Evolutionary conservation across 1,139 yeast species (phyloP).

Genomic region (Geotrichum siamense): DNA sequence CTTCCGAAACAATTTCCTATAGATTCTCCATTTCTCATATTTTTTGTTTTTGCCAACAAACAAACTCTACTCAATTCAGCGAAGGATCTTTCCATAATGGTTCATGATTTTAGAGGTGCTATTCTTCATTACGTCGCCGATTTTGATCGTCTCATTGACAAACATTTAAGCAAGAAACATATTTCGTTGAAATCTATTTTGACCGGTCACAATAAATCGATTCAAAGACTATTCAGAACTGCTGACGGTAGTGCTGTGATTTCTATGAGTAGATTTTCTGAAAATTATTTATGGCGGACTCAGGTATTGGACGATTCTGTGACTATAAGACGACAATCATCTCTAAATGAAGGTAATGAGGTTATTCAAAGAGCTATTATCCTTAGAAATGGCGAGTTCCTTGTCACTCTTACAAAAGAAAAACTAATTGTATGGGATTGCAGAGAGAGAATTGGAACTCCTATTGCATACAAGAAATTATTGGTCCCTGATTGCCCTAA

Average conservation of each 20-base stretch:
- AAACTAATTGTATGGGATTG: conserved; percentile 63
- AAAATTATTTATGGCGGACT: conserved; percentile 33
- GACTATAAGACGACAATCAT: conserved; percentile 28
- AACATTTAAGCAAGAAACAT: conserved; percentile 19
- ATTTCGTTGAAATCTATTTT: conserved; percentile 36
- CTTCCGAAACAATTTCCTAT: conserved; percentile 19
- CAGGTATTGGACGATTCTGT: conserved; percentile 25
- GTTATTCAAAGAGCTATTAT: conserved; percentile 44
- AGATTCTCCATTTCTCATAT: conserved; percentile 17
- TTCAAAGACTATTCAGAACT: conserved; percentile 59
- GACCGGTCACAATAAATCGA: conserved; percentile 83
- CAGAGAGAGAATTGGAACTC: conserved; percentile 23
- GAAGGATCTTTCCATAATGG: conserved; percentile 38
- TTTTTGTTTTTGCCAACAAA: conserved; percentile 18
- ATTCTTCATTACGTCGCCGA: conserved; percentile 42
- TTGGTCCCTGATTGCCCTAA: conserved; percentile 30
- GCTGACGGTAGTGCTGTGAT: conserved; percentile 51
- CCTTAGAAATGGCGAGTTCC: conserved; percentile 47
- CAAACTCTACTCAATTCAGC: conserved; percentile 1
- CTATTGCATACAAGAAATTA: conserved; percentile 22
- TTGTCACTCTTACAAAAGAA: conserved; percentile 38
- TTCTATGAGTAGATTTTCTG: conserved; percentile 36
- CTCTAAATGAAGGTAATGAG: conserved; percentile 32
- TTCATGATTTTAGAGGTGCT: conserved; percentile 48
- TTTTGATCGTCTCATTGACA: conserved; percentile 35